A percentile compares a stretch with the other conserved stretches of the same genome.
Conservation (phyloP, 2,329 filamentous ascomycete genomes). For the Xylaria sp. region DNA sequence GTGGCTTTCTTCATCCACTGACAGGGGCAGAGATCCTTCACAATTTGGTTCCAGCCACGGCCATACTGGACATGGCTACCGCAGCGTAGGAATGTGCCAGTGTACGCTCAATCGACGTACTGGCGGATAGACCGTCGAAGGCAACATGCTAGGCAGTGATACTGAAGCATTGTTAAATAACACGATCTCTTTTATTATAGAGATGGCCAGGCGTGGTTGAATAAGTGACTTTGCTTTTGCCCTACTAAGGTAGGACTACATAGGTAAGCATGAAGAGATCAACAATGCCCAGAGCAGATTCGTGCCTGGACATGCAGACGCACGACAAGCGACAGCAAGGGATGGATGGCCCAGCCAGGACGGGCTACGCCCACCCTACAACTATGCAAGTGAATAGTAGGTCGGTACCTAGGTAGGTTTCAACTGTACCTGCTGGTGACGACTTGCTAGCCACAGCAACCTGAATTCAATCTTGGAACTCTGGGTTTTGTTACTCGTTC, state of each 20-base stretch:
- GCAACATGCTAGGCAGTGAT: neutral
- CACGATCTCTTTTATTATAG: too few species aligned
- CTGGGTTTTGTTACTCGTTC: slow-evolving; percentile 7
- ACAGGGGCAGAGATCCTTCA: slow-evolving; percentile 24
- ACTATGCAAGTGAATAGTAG: too few species aligned
- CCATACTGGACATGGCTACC: neutral
- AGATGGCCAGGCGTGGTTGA: neutral
- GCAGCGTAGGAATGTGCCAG: too few species aligned
- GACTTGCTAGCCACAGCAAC: slow-evolving; percentile 14
- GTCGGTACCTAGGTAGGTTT: too few species aligned
- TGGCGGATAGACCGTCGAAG: neutral
- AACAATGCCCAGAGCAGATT: slow-evolving; percentile 5
- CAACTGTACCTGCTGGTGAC: slow-evolving; percentile 6
- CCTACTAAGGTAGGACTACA: neutral
- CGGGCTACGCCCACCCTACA: too few species aligned
- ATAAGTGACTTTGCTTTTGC: slow-evolving; percentile 3
- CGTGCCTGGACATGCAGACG: slow-evolving; percentile 10
- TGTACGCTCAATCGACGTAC: too few species aligned
- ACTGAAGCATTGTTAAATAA: too few species aligned
- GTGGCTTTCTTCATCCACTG: slow-evolving; percentile 21
- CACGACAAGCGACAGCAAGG: slow-evolving; percentile 6
- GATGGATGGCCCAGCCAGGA: too few species aligned
- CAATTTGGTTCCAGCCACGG: slow-evolving; percentile 23
- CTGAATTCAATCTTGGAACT: too few species aligned
- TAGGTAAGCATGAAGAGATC: slow-evolving; percentile 6